Evolutionary conservation across 2,329 filamentous ascomycete genomes (phyloP).

Genomic region (Aspergillus quadrilineatus): DNA sequence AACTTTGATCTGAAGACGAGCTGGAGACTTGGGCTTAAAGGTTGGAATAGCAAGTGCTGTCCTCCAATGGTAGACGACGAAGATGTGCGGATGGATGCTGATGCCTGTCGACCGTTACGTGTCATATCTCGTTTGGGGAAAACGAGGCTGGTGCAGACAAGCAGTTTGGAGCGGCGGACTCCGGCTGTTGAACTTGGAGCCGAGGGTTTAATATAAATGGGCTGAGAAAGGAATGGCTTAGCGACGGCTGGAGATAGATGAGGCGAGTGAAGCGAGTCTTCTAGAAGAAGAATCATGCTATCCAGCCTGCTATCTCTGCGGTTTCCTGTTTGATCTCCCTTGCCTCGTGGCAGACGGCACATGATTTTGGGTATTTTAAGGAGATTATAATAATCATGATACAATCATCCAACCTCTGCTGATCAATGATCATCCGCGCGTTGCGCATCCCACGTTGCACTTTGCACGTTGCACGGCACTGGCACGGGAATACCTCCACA

Average conservation of each 20-base stretch:
- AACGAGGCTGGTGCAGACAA: background rate
- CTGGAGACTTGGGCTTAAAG: background rate
- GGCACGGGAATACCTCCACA: background rate
- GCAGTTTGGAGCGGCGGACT: background rate
- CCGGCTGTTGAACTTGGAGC: background rate
- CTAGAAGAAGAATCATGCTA: background rate
- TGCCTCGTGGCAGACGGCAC: background rate
- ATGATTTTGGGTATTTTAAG: background rate
- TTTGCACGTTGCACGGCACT: background rate
- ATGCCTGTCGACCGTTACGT: slow-evolving; percentile 28
- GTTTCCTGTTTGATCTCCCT: background rate
- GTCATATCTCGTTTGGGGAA: slow-evolving; percentile 29
- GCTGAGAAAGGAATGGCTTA: background rate
- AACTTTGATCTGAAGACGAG: too few relatives aligned
- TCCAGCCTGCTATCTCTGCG: background rate
- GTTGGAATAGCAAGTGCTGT: background rate
- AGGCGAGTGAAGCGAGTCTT: background rate
- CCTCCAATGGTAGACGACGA: background rate
- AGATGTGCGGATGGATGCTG: background rate
- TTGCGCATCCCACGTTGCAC: background rate
- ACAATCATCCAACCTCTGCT: too few relatives aligned
- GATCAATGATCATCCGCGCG: too few relatives aligned
- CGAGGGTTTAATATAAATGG: background rate
- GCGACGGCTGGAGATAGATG: background rate
- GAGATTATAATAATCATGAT: too few relatives aligned